Conservation (phyloP, 1,284 basidiomycete species). For the Moniliophthora roreri region DNA sequence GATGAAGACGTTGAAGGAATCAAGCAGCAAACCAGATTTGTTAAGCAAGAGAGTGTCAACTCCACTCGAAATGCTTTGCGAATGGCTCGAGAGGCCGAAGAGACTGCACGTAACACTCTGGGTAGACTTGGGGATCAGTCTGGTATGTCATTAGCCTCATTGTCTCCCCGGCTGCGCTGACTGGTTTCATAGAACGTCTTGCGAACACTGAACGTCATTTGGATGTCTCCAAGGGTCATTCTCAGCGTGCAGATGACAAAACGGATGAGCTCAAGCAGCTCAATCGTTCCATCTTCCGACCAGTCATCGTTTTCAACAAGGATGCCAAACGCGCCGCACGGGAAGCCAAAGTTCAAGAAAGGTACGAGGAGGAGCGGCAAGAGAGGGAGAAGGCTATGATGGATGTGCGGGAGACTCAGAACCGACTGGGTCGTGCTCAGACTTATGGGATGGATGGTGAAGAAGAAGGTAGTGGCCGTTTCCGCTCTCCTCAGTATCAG, state of each 20-base stretch:
- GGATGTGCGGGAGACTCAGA: constrained; percentile 87
- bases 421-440: constrained; percentile 78
- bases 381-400: constrained; percentile 85
- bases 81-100: constrained; percentile 93
- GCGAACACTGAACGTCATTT: constrained; percentile 96
- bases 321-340: constrained; percentile 88
- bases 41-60: constrained; percentile 93
- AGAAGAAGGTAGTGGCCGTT: constrained; percentile 47
- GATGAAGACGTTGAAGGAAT: constrained; percentile 97
- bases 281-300: constrained; percentile 94
- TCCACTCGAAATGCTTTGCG: constrained; percentile 92
- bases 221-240: constrained; percentile 91
- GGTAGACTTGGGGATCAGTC: constrained; percentile 92
- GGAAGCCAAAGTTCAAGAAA: constrained; percentile 84
- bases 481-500: constrained; percentile 48
- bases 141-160: constrained; percentile 51
- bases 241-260: constrained; percentile 88
- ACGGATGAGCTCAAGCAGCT: constrained; percentile 93
- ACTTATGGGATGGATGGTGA: constrained; percentile 51
- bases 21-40: constrained; percentile 87
- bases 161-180: constrained; percentile 2
- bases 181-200: constrained; percentile 65
- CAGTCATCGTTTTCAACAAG: constrained; percentile 89
- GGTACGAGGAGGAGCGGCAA: constrained; percentile 87
- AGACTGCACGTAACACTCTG: constrained; percentile 89